Base-by-base conservation (phyloP, 331 rosid genomes). In the Rhamnella rubrinervis region DNA sequence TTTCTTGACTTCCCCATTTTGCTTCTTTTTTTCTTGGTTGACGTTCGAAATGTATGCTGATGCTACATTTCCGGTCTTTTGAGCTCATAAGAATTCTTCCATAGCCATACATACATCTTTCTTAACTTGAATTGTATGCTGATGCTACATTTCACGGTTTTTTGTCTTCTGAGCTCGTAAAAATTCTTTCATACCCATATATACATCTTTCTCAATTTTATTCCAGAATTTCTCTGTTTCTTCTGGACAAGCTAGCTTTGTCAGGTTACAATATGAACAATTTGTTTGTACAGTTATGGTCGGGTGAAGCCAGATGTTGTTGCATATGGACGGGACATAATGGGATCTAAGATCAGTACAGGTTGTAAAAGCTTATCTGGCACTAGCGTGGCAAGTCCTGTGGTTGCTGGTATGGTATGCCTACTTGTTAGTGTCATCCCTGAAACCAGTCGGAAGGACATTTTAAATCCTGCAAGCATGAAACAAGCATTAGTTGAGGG, bases 311-410 rank as follows among this genome's bases (percentile, higher is more conserved):
- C 98, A 7, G 98, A 95, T 73, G 82, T 95, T 21, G 98, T 95
- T 63, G 98, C 98, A 70, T 95, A 95, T 75, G 98, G 98, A 71
- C 91, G 95, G 60, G 98, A 95, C 70, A 89, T 91, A 63, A 95
- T 95, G 98, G 97, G 98, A 64, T 95, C 98, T 66, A 91, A 89
- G 83, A 91, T 91, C 71, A 89, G 96, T 73, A 84, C 96, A 1
- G 98, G 97, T 21, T 95, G 98, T 81, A 91, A 91, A 86, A 95
- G 97, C 82, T 84, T 95, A 76, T 95, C 97, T 3, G 98, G 98
- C 73, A 95, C 98, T 49, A 95, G 97, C 61, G 98, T 95, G 67
- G 98, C 98, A 40, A 93, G 97, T 82, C 98, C 97, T 68, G 97
- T 95, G 66, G 98, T 95, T 75, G 97, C 98, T 52, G 97, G 98